Evolutionary conservation across 2,329 filamentous ascomycete species (phyloP).

Genomic region (Pyrenophora teres): DNA sequence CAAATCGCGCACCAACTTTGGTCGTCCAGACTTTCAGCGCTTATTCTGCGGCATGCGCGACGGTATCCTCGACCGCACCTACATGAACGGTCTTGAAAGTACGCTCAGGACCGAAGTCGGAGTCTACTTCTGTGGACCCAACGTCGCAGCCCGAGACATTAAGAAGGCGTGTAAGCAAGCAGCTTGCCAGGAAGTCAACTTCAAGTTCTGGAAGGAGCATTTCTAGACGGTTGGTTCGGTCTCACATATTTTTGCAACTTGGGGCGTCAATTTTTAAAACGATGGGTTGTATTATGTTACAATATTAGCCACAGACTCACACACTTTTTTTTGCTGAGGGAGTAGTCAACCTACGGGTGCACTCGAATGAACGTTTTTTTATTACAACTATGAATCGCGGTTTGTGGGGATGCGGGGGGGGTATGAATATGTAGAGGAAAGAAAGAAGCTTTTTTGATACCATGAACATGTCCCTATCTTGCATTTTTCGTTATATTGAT

Average conservation of each 20-base stretch:
- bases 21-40: slow-evolving; percentile 83
- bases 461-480: too few relatives aligned
- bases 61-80: slow-evolving; percentile 82
- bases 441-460: too few relatives aligned
- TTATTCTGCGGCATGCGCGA: slow-evolving; percentile 85
- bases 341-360: slow-evolving; percentile 7
- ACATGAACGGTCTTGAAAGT: slow-evolving; percentile 79
- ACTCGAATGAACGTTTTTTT: slow-evolving; percentile 4
- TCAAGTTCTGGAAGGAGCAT: slow-evolving; percentile 99
- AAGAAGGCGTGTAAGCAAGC: slow-evolving; percentile 76
- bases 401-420: too few relatives aligned
- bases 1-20: slow-evolving; percentile 88
- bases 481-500: too few relatives aligned
- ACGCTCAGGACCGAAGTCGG: slow-evolving; percentile 82
- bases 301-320: not conserved
- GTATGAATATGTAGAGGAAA: too few relatives aligned
- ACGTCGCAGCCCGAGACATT: slow-evolving; percentile 78
- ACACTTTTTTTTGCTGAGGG: slow-evolving; percentile 4
- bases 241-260: not conserved
- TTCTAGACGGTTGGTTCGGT: slow-evolving; percentile 43
- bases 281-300: not conserved
- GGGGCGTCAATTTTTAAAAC: not conserved
- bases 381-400: not conserved
- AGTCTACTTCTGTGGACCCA: slow-evolving; percentile 97
- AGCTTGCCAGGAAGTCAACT: slow-evolving; percentile 78